Percentiles rank a stretch among this genome's conserved stretches.
These are phyloP conservation scores for Aspergillus phoenicis DNA, from an alignment of 2,329 filamentous ascomycete genomes.

Conservation along the genomic window DNA sequence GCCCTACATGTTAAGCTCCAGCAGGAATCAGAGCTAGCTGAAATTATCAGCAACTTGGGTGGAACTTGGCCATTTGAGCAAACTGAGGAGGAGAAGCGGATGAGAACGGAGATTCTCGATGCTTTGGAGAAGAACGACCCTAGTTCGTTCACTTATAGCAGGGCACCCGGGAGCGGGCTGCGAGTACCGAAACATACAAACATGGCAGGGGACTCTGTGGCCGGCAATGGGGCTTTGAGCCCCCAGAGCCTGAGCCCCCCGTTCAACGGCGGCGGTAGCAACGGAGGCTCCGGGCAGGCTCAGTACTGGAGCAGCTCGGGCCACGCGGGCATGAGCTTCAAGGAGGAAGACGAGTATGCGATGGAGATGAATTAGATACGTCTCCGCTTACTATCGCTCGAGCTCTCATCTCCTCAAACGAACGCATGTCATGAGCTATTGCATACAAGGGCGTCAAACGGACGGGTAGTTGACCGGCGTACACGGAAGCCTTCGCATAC, in stretches of 20 bases:
- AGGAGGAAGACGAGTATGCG: constrained; percentile 90
- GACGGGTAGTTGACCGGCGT: constrained; percentile 48
- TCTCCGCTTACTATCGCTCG: background rate
- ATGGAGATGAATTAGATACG: constrained; percentile 64
- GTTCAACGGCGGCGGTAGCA: constrained; percentile 68
- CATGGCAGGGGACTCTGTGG: constrained; percentile 76
- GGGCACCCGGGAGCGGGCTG: constrained; percentile 78
- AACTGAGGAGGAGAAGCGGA: constrained; percentile 89
- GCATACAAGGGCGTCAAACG: constrained; percentile 33
- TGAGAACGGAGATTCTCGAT: constrained; percentile 90
- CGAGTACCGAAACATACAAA: constrained; percentile 93
- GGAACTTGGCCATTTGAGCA: constrained; percentile 77
- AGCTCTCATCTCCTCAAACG: constrained; percentile 16
- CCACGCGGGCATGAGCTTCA: constrained; percentile 70
- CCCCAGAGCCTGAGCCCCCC: constrained; percentile 69
- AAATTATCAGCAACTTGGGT: constrained; percentile 71
- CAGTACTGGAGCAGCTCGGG: constrained; percentile 57
- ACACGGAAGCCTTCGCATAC: constrained; percentile 32
- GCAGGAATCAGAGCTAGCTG: constrained; percentile 83
- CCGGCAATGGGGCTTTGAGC: constrained; percentile 52
- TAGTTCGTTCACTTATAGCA: constrained; percentile 78
- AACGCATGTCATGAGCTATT: constrained; percentile 25
- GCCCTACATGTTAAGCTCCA: constrained; percentile 85
- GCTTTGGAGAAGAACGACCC: constrained; percentile 79
- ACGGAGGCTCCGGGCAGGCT: constrained; percentile 49